Conservation (phyloP, 106 monocot species). For the Phalaenopsis aphrodite region DNA sequence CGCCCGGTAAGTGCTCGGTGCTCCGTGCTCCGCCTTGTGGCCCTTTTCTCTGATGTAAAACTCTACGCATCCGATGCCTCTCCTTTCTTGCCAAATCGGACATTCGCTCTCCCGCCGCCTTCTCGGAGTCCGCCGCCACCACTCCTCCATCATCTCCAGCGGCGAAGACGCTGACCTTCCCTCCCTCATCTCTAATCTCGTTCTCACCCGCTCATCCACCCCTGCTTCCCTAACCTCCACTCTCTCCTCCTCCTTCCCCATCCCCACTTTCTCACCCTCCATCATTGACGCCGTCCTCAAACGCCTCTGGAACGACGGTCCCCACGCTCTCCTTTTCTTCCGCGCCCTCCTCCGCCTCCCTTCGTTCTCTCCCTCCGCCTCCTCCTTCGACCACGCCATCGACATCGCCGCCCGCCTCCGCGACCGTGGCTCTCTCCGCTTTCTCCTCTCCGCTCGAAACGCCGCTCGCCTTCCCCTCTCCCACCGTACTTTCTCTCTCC, state of each 20-base stretch:
- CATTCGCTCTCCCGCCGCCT: neutral
- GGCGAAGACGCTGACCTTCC: slow-evolving; percentile 3
- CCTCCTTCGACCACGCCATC: slow-evolving; percentile 43
- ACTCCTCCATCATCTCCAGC: neutral
- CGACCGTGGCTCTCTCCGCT: slow-evolving; percentile 20
- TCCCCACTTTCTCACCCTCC: slow-evolving; percentile 12
- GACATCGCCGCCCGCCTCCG: slow-evolving; percentile 56
- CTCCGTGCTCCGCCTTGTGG: too few relatives aligned
- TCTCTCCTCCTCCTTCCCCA: slow-evolving; percentile 13
- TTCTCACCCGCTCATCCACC: slow-evolving; percentile 20
- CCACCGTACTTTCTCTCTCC: slow-evolving; percentile 54
- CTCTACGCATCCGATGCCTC: neutral
- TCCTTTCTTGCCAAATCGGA: neutral
- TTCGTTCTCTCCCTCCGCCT: slow-evolving; percentile 21
- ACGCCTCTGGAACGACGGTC: slow-evolving; percentile 62
- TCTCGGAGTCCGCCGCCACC: neutral
- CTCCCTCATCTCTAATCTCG: slow-evolving; percentile 23
- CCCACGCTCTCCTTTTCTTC: slow-evolving; percentile 65
- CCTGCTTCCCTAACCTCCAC: slow-evolving; percentile 26
- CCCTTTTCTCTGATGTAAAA: too few relatives aligned
- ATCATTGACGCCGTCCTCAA: slow-evolving; percentile 54
- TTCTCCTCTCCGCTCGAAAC: slow-evolving; percentile 24
- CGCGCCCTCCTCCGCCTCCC: slow-evolving; percentile 39
- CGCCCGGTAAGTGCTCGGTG: too few relatives aligned
- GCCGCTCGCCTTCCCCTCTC: slow-evolving; percentile 18